These are phyloP conservation scores for Panaeolus papilionaceus DNA, from an alignment of 768 basidiomycete genomes.

Conservation along the genomic window DNA sequence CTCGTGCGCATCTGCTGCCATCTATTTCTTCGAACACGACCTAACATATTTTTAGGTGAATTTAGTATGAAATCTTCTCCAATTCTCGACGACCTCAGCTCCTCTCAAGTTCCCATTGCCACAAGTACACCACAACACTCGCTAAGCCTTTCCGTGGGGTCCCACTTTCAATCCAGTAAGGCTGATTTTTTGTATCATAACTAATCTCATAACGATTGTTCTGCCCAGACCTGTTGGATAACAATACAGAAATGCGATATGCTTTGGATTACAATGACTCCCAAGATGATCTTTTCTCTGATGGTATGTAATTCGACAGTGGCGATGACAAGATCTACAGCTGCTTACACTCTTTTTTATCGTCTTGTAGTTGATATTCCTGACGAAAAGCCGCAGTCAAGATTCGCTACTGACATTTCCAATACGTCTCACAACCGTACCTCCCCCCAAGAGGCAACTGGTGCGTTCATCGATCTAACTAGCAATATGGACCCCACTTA, in stretches of 20 bases:
- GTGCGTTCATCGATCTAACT: not conserved
- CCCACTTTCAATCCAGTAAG: conserved; percentile 64
- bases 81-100: conserved; percentile 44
- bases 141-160: conserved; percentile 57
- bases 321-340: not conserved
- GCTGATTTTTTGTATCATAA: conserved; percentile 11
- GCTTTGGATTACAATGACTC: conserved; percentile 46
- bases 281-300: conserved; percentile 15
- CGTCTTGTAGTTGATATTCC: not conserved
- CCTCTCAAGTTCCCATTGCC: conserved; percentile 50
- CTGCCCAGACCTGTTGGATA: conserved; percentile 64
- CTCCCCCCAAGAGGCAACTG: not conserved
- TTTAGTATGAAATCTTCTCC: conserved; percentile 46
- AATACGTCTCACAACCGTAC: not conserved
- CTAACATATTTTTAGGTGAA: conserved; percentile 28
- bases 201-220: conserved; percentile 21
- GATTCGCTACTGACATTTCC: not conserved
- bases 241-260: conserved; percentile 76
- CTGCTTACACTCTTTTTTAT: not conserved
- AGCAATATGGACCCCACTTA: not conserved
- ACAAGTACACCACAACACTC: conserved; percentile 63
- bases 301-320: not conserved
- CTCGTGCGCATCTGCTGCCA: conserved; percentile 18
- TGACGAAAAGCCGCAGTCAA: not conserved
- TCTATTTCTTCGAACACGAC: not conserved